Conservation (phyloP, 164 flowering plant genomes). For the Magnolia changhungtana region DNA sequence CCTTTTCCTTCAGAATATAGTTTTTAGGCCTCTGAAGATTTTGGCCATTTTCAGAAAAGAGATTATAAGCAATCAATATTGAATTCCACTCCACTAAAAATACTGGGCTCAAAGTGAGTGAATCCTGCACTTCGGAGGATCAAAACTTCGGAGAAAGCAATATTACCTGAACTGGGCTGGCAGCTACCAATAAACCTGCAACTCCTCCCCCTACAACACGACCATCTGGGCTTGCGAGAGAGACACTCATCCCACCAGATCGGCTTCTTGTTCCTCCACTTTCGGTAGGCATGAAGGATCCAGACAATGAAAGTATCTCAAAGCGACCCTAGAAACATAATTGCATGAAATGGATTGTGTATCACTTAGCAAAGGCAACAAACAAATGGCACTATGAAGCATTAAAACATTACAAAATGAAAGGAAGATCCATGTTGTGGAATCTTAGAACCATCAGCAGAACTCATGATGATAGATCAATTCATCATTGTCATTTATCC, state of each 20-base stretch:
- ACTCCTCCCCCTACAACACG: constrained; percentile 99
- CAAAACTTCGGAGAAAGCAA: neutral
- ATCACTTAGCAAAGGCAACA: neutral
- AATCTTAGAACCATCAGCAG: neutral
- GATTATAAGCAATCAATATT: neutral
- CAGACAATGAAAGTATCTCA: constrained; percentile 92
- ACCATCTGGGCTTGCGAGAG: constrained; percentile 97
- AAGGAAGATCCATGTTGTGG: neutral
- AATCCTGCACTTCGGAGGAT: neutral
- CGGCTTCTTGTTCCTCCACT: constrained; percentile 88
- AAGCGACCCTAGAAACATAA: constrained; percentile 78
- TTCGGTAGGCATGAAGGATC: constrained; percentile 90
- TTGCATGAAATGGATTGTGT: constrained; percentile 1
- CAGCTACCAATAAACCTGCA: constrained; percentile 92
- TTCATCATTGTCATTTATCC: too few relatives aligned
- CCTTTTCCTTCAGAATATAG: too few relatives aligned
- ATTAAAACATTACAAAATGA: neutral
- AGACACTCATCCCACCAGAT: constrained; percentile 97
- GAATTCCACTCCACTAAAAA: neutral
- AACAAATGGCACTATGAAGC: neutral
- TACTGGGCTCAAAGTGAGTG: neutral
- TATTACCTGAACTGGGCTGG: constrained; percentile 87
- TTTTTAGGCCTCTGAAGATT: neutral
- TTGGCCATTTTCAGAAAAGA: neutral
- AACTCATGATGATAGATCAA: too few relatives aligned